These are phyloP conservation scores for Pyrenophora teres DNA, from an alignment of 2,329 filamentous ascomycete species.

Conservation along the genomic window DNA sequence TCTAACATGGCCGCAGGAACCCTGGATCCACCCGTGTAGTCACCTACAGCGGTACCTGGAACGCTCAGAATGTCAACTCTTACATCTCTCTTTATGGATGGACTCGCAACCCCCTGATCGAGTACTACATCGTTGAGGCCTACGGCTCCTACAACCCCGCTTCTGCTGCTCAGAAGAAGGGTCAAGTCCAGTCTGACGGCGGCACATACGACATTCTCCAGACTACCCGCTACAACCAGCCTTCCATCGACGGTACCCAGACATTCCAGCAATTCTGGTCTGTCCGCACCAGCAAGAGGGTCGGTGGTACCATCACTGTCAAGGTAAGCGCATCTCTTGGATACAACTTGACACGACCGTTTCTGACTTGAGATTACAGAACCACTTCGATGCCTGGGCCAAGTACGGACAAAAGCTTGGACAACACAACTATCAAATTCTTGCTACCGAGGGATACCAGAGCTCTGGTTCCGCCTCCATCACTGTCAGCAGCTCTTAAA, in stretches of 20 bases:
- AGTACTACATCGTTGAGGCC: constrained; percentile 64
- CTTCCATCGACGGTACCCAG: constrained; percentile 59
- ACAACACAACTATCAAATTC: constrained; percentile 58
- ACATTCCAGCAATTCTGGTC: constrained; percentile 63
- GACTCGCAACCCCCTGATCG: constrained; percentile 59
- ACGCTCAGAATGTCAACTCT: constrained; percentile 52
- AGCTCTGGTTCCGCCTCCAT: constrained; percentile 57
- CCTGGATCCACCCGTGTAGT: constrained; percentile 57
- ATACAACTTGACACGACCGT: not conserved
- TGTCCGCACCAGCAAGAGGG: constrained; percentile 56
- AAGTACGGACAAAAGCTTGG: constrained; percentile 56
- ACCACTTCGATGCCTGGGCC: constrained; percentile 61
- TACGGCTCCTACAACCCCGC: constrained; percentile 57
- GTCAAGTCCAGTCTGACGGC: constrained; percentile 58
- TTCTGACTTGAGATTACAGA: constrained; percentile 19
- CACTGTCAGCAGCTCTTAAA: constrained; percentile 44
- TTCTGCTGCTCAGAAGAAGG: constrained; percentile 55
- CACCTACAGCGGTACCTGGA: constrained; percentile 56
- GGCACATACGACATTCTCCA: constrained; percentile 59
- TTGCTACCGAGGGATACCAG: constrained; percentile 60
- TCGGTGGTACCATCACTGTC: constrained; percentile 57
- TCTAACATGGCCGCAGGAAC: constrained; percentile 31
- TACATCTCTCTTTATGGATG: constrained; percentile 65
- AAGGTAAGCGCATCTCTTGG: constrained; percentile 12
- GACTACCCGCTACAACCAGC: constrained; percentile 56